A percentile compares a stretch with the other conserved stretches of the same genome.
Conservation (phyloP, 164 flowering plant genomes). For the Dillenia turbinata region DNA sequence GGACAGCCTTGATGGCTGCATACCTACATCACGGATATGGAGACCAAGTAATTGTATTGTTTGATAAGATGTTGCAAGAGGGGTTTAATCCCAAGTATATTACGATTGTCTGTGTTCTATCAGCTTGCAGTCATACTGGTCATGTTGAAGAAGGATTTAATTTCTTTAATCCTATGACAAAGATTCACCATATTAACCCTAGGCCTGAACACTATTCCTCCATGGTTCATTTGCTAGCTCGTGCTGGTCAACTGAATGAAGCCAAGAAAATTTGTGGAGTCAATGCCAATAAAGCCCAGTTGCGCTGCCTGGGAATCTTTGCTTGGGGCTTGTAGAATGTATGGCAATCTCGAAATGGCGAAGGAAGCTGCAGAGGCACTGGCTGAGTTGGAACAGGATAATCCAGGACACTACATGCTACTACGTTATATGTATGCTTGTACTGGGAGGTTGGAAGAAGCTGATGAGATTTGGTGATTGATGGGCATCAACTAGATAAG, state of each 20-base stretch:
- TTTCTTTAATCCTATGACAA: slow-evolving; percentile 48
- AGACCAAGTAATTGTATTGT: slow-evolving; percentile 38
- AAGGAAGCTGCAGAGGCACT: slow-evolving; percentile 48
- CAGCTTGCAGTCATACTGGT: slow-evolving; percentile 66
- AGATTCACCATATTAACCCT: slow-evolving; percentile 30
- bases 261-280: slow-evolving; percentile 44
- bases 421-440: slow-evolving; percentile 49
- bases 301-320: slow-evolving; percentile 63
- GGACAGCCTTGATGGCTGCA: slow-evolving; percentile 65
- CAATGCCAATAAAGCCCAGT: slow-evolving; percentile 54
- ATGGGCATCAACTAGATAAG: slow-evolving; percentile 44
- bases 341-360: slow-evolving; percentile 53
- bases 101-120: slow-evolving; percentile 55
- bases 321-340: slow-evolving; percentile 56
- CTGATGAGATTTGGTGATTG: slow-evolving; percentile 44
- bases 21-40: slow-evolving; percentile 57
- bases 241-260: slow-evolving; percentile 52
- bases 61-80: slow-evolving; percentile 42
- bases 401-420: slow-evolving; percentile 58
- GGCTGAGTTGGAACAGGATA: slow-evolving; percentile 54
- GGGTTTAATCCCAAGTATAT: slow-evolving; percentile 49
- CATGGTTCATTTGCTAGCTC: slow-evolving; percentile 68
- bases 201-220: slow-evolving; percentile 69
- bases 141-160: slow-evolving; percentile 42
- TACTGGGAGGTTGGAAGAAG: slow-evolving; percentile 44